These are phyloP conservation scores for Wickerhamomyces kurtzmanii DNA, from an alignment of 805 yeast species.

Conservation along the genomic window DNA sequence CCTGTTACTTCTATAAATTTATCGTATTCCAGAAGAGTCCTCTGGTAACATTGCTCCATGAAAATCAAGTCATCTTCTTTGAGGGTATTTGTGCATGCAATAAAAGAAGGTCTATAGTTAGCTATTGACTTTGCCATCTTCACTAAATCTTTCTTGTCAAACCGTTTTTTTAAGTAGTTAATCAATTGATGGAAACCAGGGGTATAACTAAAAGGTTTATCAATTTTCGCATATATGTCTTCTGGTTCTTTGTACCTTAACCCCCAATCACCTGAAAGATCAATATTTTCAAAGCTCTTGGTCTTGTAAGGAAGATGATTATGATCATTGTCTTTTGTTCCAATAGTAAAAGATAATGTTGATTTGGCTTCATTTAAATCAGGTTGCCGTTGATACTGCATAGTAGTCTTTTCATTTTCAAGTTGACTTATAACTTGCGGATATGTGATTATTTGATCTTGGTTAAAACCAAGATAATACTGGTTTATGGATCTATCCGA, in stretches of 20 bases:
- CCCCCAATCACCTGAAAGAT: constrained; percentile 20
- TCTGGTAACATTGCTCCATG: constrained; percentile 93
- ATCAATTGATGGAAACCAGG: constrained; percentile 82
- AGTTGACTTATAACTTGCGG: constrained; percentile 44
- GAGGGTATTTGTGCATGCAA: constrained; percentile 81
- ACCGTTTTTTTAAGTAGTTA: constrained; percentile 61
- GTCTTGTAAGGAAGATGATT: constrained; percentile 1
- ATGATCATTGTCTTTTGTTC: constrained; percentile 12
- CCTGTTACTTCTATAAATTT: constrained; percentile 78
- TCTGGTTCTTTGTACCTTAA: constrained; percentile 51
- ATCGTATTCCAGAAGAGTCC: constrained; percentile 84
- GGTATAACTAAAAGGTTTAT: constrained; percentile 77
- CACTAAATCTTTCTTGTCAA: constrained; percentile 59
- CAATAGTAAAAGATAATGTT: constrained; percentile 18
- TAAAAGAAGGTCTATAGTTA: constrained; percentile 82
- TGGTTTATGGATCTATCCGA: constrained; percentile 58
- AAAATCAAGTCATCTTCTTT: constrained; percentile 88
- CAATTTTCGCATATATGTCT: constrained; percentile 70
- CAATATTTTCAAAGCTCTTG: not conserved
- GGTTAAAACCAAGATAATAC: constrained; percentile 47
- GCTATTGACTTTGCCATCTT: constrained; percentile 85
- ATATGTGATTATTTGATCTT: constrained; percentile 31
- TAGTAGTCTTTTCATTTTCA: constrained; percentile 10
- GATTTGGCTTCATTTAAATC: constrained; percentile 1
- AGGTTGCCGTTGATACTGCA: no score